Percentiles rank a stretch among this genome's conserved stretches.
Conservation (phyloP, 2,329 filamentous ascomycete species). For the Colletotrichum gloeosporioides region DNA sequence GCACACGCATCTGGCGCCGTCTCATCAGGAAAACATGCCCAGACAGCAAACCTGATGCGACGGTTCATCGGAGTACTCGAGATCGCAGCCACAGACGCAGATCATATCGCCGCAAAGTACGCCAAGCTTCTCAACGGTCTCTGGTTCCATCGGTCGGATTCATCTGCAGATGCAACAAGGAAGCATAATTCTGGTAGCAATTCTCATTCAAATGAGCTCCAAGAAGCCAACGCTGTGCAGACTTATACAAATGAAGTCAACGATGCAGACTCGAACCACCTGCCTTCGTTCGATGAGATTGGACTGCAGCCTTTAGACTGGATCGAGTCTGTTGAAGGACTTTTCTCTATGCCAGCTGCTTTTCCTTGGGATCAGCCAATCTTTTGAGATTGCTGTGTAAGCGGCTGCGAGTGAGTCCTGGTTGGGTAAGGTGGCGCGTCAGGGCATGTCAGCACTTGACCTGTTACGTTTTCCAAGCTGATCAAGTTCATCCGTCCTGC, state of each 20-base stretch:
- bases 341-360: neutral
- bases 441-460: neutral
- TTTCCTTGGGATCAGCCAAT: neutral
- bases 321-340: neutral
- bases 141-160: neutral
- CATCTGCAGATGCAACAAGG: neutral
- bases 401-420: neutral
- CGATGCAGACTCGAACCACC: neutral
- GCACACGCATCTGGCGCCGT: neutral
- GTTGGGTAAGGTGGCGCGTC: neutral
- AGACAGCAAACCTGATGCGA: neutral
- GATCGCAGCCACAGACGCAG: neutral
- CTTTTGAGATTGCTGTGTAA: neutral
- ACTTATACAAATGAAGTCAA: neutral
- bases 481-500: neutral
- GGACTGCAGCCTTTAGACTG: neutral
- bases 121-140: neutral
- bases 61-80: neutral
- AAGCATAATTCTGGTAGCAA: neutral
- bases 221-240: neutral
- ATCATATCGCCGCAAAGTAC: neutral
- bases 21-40: neutral
- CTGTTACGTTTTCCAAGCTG: neutral
- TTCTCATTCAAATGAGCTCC: neutral
- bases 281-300: neutral